Evolutionary conservation across 768 basidiomycete genomes (phyloP).

Genomic region (Mycena metata): DNA sequence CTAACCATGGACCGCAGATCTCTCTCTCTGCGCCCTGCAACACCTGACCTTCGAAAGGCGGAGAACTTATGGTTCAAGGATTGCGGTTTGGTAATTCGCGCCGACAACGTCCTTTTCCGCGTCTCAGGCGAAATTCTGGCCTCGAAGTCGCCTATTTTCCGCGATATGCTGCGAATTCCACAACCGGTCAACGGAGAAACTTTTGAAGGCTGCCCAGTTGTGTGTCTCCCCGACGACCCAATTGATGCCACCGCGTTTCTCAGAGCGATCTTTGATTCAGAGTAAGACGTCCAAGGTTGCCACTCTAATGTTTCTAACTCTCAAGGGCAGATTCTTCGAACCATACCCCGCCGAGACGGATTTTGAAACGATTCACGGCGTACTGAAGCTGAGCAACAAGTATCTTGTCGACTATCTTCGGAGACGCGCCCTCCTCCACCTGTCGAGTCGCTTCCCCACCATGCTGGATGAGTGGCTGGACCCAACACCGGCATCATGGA

Average conservation of each 20-base stretch:
- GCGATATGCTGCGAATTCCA: constrained; percentile 23
- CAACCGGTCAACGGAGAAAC: constrained; percentile 10
- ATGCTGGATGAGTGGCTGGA: not conserved
- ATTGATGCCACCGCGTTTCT: constrained; percentile 11
- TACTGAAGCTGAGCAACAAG: constrained; percentile 20
- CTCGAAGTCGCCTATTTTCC: constrained; percentile 17
- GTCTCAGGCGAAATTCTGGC: constrained; percentile 24
- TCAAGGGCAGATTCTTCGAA: constrained; percentile 17
- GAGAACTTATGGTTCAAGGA: constrained; percentile 20
- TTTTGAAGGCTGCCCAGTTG: constrained; percentile 17
- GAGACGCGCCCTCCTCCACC: constrained; percentile 10
- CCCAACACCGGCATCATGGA: not conserved
- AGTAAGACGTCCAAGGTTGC: constrained; percentile 4
- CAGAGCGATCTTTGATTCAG: constrained; percentile 20
- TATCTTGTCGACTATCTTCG: constrained; percentile 24
- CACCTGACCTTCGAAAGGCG: not conserved
- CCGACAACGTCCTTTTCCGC: constrained; percentile 8
- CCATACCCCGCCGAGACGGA: constrained; percentile 14
- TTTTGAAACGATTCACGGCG: constrained; percentile 19
- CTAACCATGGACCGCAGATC: too few species aligned
- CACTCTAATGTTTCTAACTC: not conserved
- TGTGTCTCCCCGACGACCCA: constrained; percentile 17
- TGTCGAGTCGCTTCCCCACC: constrained; percentile 13
- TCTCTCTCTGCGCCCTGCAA: too few species aligned
- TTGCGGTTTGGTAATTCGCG: constrained; percentile 20